These are phyloP conservation scores for Phyllosticta citriasiana DNA, from an alignment of 2,329 filamentous ascomycete species.

Conservation along the genomic window DNA sequence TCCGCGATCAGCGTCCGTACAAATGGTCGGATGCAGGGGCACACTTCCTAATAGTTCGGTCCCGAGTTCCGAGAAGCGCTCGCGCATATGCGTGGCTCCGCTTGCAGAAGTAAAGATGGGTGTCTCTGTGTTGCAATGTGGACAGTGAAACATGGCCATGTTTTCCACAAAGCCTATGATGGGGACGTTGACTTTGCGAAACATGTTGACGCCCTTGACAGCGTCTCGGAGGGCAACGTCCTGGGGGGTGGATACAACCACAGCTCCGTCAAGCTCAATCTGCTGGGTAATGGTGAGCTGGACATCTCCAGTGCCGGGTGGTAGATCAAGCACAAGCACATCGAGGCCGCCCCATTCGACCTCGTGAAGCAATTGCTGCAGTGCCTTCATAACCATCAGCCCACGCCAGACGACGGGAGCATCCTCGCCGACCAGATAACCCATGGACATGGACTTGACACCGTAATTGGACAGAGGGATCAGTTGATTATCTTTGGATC, in stretches of 20 bases:
- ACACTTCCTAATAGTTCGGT: slow-evolving; percentile 82
- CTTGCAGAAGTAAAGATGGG: slow-evolving; percentile 19
- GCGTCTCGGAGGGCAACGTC: slow-evolving; percentile 88
- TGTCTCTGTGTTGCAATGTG: slow-evolving; percentile 39
- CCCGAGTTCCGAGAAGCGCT: slow-evolving; percentile 59
- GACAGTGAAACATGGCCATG: slow-evolving; percentile 30
- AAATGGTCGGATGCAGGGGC: slow-evolving; percentile 76
- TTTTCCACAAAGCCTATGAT: slow-evolving; percentile 65
- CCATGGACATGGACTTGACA: slow-evolving; percentile 98
- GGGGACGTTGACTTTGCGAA: slow-evolving; percentile 69
- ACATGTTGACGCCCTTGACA: slow-evolving; percentile 85
- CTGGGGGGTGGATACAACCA: slow-evolving; percentile 90
- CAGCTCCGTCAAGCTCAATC: slow-evolving; percentile 71
- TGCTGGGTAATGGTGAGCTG: slow-evolving; percentile 97
- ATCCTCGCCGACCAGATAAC: slow-evolving; percentile 71
- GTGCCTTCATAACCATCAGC: slow-evolving; percentile 93
- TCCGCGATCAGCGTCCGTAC: slow-evolving; percentile 75
- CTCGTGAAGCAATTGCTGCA: slow-evolving; percentile 90
- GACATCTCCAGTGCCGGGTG: slow-evolving; percentile 89
- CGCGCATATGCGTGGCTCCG: slow-evolving; percentile 61
- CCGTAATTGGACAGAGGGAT: slow-evolving; percentile 89
- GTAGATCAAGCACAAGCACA: slow-evolving; percentile 79
- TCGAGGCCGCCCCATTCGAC: slow-evolving; percentile 90
- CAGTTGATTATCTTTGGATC: slow-evolving; percentile 58
- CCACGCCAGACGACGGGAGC: slow-evolving; percentile 91